A percentile compares a stretch with the other conserved stretches of the same genome.
Evolutionary conservation across 2,329 filamentous ascomycete genomes (phyloP).

Genomic region (Aspergillus aculeatus): DNA sequence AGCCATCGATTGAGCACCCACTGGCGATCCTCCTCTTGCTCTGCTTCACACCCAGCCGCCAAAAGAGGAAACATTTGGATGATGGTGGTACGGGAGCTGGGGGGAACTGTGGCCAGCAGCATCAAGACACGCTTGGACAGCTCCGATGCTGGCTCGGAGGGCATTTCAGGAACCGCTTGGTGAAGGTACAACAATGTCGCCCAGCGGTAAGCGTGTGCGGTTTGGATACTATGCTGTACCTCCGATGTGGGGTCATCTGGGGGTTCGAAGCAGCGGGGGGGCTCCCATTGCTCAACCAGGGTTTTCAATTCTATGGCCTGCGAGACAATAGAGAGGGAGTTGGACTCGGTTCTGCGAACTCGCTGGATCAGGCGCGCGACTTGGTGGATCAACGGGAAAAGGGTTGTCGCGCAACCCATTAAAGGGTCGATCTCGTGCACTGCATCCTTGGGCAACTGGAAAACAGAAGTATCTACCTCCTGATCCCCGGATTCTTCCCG

Average conservation of each 20-base stretch:
- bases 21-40: conserved; percentile 57
- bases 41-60: conserved; percentile 65
- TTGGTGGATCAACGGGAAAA: conserved; percentile 67
- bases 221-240: conserved; percentile 64
- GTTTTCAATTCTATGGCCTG: conserved; percentile 62
- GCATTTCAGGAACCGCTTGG: conserved; percentile 67
- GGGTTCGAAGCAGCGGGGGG: conserved; percentile 57
- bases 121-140: conserved; percentile 63
- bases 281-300: conserved; percentile 60
- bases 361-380: conserved; percentile 66
- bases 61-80: conserved; percentile 70
- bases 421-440: conserved; percentile 65
- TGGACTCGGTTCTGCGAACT: conserved; percentile 56
- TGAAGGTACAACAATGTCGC: conserved; percentile 66
- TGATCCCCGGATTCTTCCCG: conserved; percentile 57
- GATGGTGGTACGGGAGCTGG: conserved; percentile 62
- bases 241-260: conserved; percentile 64
- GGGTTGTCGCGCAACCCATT: conserved; percentile 66
- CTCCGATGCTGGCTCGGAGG: conserved; percentile 56
- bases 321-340: conserved; percentile 60
- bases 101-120: conserved; percentile 62
- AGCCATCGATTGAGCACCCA: conserved; percentile 66
- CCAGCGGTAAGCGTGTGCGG: conserved; percentile 66
- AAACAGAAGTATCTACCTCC: conserved; percentile 39
- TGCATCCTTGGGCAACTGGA: conserved; percentile 44